A percentile compares a stretch with the other conserved stretches of the same genome.
These are phyloP conservation scores for Fusarium veterinarium DNA, from an alignment of 2,329 filamentous ascomycete species.

Conservation along the genomic window DNA sequence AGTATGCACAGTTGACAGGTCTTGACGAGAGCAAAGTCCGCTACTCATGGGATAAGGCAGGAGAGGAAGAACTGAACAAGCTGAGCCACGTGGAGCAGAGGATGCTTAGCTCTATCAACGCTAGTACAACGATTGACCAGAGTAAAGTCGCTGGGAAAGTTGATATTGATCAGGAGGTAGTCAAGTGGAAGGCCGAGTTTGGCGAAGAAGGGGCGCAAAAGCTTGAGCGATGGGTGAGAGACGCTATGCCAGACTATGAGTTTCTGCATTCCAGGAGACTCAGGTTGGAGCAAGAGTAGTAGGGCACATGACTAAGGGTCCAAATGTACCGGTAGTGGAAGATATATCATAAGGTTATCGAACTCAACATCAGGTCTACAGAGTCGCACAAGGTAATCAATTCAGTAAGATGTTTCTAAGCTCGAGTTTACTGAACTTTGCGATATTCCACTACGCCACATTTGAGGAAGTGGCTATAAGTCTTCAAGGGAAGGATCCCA, in stretches of 20 bases:
- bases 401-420: too few species aligned
- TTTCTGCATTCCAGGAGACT: constrained; percentile 30
- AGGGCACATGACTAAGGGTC: rapidly evolving
- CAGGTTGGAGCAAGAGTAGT: not conserved
- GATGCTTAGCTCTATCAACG: constrained; percentile 34
- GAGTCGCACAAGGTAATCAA: not conserved
- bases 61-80: not conserved
- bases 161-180: constrained; percentile 23
- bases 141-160: constrained; percentile 29
- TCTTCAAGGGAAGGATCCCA: rapidly evolving
- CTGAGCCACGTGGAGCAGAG: constrained; percentile 1
- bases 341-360: not conserved
- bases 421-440: not conserved
- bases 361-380: not conserved
- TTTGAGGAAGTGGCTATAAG: not conserved
- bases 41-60: constrained; percentile 20
- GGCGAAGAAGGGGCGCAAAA: constrained; percentile 18
- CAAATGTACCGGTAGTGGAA: too few species aligned
- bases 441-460: rapidly evolving
- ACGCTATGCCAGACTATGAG: constrained; percentile 29
- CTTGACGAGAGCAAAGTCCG: constrained; percentile 24
- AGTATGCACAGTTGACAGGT: constrained; percentile 25
- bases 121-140: constrained; percentile 11
- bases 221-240: constrained; percentile 31
- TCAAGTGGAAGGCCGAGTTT: constrained; percentile 36